Base-by-base conservation (phyloP, 169 alveolate species). In the Plasmodium yoelii region DNA sequence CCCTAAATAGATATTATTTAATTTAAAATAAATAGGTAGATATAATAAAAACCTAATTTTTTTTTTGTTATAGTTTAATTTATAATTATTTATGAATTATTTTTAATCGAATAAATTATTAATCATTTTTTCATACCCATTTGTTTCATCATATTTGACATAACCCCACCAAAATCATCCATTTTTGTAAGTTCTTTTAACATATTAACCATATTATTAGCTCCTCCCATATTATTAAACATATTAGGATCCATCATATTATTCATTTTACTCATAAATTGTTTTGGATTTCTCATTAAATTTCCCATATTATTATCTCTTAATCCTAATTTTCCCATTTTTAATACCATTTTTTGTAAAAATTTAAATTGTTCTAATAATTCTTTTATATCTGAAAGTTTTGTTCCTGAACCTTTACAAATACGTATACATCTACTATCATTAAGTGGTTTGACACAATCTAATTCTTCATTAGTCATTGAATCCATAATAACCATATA, bases 401-500 rank as follows among this genome's bases (percentile, higher is more conserved):
- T 84, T 34, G 97, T 93, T 19, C 99, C 99, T 0, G 99, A 96
- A 22, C 99, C 99, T 68, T 95, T 92, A 4, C 99, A 99, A 19
- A 98, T 96, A 65, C 99, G 92, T 22, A 92, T 46, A n/a, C 97
- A 94, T 73, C 99, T 95, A 24, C 97, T 92, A 19, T 94, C 97
- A 91, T 77, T 96, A 15, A 98, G 80, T n/a, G 95, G 97, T 88
- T 96, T 96, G 57, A 93, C 95, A 51, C 99, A 95, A 88, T 98
- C 99, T 39, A 98, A 92, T 94, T 98, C 99, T 60, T 93, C 98
- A 61, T 95, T 96, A 18, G 99, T 97, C 99, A 98, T 98, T 1
- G 99, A 97, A 93, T 98, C 99, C 99, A 98, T 97, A 51, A 98
- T 98, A 74, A 95, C 96, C 95, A 98, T 93, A 93, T 97, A 97